These are phyloP conservation scores for Rhizopus microsporus DNA, from an alignment of 371 early-diverging fungal species.

Conservation along the genomic window DNA sequence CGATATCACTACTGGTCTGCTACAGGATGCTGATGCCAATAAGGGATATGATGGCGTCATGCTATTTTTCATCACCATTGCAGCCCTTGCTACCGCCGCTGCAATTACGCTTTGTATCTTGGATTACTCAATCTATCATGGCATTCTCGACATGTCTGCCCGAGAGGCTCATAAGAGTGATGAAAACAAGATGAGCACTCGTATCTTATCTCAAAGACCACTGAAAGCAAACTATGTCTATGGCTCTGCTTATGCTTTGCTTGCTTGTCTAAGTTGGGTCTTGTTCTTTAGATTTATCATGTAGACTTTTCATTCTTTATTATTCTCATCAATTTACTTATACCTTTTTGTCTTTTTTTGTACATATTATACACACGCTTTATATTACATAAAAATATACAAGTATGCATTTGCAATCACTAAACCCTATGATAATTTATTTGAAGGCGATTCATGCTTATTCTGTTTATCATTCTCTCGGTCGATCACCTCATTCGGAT, in stretches of 20 bases:
- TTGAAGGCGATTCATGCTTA: background rate
- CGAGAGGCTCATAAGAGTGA: slow-evolving; percentile 9
- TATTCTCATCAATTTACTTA: background rate
- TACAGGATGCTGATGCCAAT: slow-evolving; percentile 50
- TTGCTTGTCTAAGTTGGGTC: slow-evolving; percentile 46
- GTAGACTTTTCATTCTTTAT: background rate
- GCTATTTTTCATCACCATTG: slow-evolving; percentile 47
- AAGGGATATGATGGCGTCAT: slow-evolving; percentile 52
- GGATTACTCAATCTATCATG: slow-evolving; percentile 37
- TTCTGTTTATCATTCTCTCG: background rate
- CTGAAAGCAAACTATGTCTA: slow-evolving; percentile 42
- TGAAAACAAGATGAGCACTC: slow-evolving; percentile 20
- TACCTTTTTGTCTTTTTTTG: background rate
- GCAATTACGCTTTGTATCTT: slow-evolving; percentile 45
- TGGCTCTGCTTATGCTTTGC: slow-evolving; percentile 30
- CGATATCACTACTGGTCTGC: slow-evolving; percentile 60
- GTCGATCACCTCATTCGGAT: too few relatives aligned
- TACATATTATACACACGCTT: background rate
- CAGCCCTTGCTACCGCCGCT: slow-evolving; percentile 39
- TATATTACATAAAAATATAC: background rate
- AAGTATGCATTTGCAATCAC: background rate
- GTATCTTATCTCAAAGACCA: background rate
- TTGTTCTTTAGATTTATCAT: slow-evolving; percentile 39
- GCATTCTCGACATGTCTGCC: slow-evolving; percentile 27
- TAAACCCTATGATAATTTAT: too few relatives aligned